Evolutionary conservation across 2,329 filamentous ascomycete genomes (phyloP), one percentile per base, ranked within the genome.

Genomic region (Pseudocercospora pini-densiflorae): DNA sequence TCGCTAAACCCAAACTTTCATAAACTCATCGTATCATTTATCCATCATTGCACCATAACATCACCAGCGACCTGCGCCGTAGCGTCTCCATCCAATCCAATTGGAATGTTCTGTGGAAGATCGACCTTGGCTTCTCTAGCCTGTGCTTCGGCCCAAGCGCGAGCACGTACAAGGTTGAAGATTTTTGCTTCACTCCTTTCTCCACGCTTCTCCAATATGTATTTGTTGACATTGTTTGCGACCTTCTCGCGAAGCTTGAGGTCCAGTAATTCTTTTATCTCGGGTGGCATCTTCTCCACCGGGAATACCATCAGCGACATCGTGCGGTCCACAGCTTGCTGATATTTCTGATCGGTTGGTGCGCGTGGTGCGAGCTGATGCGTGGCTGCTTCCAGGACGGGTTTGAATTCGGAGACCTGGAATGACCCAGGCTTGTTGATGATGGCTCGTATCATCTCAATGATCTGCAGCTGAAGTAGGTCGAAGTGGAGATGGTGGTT

Each of bases 261-360:
- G 71, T 97, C 87, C 19, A 99, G 83, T 29, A 99, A 83, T 55
- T 88, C 88, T 43, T 90, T 89, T 33, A 97, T 83, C 58, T 92
- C 88, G 2, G 92, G 89, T 53, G 92, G 88, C 43, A 97, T 85
- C 61, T 88, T 90, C 61, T 95, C 91, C n/a, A 88, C 86, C 0
- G 92, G 89, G 73, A 97, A 97, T 51, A 99, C 90, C 45, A 99
- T 84, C 47, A 99, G 85, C 0, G 93, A 91, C 90, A 99, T 97
- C 0, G 95, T 97, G 76, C 90, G 88, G 79, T 99, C 95, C 10
- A 99, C 84, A 68, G 97, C 93, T 70, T 91, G 88, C 12, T 97
- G 84, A 71, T 97, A 98, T 53, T 90, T 88, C 3, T 88, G 86
- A 71, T 93, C 93, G 5, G 89, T 92, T 0, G 94, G 90, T 7